Conservation (phyloP, 2,329 filamentous ascomycete genomes). For the Aspergillus sp. region DNA sequence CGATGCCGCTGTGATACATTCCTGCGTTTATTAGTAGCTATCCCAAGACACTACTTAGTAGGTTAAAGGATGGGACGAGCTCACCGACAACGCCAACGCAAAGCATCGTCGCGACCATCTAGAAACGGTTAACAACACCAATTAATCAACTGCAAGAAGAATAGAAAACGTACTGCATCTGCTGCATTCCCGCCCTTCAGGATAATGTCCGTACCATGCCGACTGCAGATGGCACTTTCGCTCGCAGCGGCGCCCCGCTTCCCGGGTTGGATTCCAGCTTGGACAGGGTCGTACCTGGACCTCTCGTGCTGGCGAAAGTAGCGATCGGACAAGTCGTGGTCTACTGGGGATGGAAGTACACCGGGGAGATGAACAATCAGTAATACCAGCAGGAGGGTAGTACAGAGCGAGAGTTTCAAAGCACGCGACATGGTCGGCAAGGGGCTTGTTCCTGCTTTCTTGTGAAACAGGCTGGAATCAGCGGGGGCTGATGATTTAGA, state of each 20-base stretch:
- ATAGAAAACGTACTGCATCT: conserved; percentile 57
- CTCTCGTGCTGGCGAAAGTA: not conserved
- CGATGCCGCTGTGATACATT: conserved; percentile 79
- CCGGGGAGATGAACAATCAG: conserved; percentile 23
- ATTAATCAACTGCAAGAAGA: not conserved
- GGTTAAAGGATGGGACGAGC: conserved; percentile 10
- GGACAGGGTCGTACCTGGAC: not conserved
- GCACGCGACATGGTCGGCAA: conserved; percentile 19
- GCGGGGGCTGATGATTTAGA: not conserved
- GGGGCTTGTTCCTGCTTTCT: not conserved
- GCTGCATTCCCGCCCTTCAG: conserved; percentile 68
- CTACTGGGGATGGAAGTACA: conserved; percentile 23
- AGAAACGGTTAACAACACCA: not conserved
- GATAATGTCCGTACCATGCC: conserved; percentile 66
- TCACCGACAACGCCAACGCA: conserved; percentile 70
- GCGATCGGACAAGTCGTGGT: conserved; percentile 5
- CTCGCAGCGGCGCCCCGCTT: conserved; percentile 66
- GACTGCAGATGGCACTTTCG: conserved; percentile 67
- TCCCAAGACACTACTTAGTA: not conserved
- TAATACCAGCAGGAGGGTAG: conserved; percentile 21
- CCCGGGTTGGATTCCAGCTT: conserved; percentile 30
- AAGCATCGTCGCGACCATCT: conserved; percentile 70
- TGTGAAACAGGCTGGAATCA: not conserved
- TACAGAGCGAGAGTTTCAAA: conserved; percentile 18
- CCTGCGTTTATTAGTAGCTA: conserved; percentile 32